phyloP scores from a whole-genome alignment of 345 rosid species.

The Brassica incana region DNA sequence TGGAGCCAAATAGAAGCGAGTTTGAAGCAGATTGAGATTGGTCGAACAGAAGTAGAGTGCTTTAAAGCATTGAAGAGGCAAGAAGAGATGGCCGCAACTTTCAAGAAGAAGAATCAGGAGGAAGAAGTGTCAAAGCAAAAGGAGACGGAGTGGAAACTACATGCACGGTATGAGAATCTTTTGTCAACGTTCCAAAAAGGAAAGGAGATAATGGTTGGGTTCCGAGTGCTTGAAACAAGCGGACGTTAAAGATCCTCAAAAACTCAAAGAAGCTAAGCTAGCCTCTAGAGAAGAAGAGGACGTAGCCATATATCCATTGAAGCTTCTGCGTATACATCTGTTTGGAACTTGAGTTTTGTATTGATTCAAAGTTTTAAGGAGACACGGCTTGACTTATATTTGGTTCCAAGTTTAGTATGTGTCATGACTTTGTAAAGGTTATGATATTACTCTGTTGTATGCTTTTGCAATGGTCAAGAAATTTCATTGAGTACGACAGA shows the following conservation, averaged over 20 bases:
- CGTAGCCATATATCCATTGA: conserved; percentile 31
- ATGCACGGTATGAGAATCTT: conserved; percentile 65
- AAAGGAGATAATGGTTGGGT: conserved; percentile 44
- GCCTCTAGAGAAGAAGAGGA: conserved; percentile 35
- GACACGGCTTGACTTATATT: conserved; percentile 24
- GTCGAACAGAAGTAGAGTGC: conserved; percentile 89
- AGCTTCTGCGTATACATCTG: conserved; percentile 25
- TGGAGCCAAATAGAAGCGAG: conserved; percentile 77
- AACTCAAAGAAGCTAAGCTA: conserved; percentile 29
- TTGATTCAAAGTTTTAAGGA: conserved; percentile 23
- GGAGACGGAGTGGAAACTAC: conserved; percentile 74
- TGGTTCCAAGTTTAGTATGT: conserved; percentile 10
- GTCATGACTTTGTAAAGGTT: conserved; percentile 34
- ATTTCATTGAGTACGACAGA: not conserved
- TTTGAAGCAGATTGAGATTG: conserved; percentile 77
- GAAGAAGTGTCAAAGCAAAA: conserved; percentile 91
- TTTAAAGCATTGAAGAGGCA: conserved; percentile 90
- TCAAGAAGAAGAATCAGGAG: conserved; percentile 72
- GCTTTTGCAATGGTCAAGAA: conserved; percentile 10
- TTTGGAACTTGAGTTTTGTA: conserved; percentile 30
- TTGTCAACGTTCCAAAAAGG: conserved; percentile 57
- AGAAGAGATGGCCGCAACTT: conserved; percentile 83
- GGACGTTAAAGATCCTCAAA: conserved; percentile 35
- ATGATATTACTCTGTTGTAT: conserved; percentile 10
- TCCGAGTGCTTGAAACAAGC: conserved; percentile 56